phyloP scores from a whole-genome alignment of 768 basidiomycete genomes.

The Tremella yokohamensis region DNA sequence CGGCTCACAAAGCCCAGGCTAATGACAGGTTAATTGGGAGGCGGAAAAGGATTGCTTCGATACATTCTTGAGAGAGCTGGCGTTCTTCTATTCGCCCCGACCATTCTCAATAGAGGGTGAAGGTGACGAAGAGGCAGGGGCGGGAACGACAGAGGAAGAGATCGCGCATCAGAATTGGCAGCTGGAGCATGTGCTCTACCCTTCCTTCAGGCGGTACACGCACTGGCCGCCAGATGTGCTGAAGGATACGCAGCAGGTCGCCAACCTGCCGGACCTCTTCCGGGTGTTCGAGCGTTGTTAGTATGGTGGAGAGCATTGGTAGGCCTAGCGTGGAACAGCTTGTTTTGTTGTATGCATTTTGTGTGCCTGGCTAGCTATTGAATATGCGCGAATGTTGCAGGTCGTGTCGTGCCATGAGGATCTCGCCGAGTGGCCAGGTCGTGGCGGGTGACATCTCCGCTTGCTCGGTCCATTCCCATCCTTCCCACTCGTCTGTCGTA shows the following conservation, averaged over 20 bases:
- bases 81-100: slow-evolving; percentile 81
- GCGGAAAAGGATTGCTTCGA: slow-evolving; percentile 80
- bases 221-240: slow-evolving; percentile 64
- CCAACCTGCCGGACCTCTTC: slow-evolving; percentile 85
- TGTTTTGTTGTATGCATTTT: too few relatives aligned
- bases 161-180: slow-evolving; percentile 66
- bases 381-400: slow-evolving; percentile 94
- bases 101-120: slow-evolving; percentile 34
- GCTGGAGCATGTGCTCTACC: slow-evolving; percentile 85
- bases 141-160: slow-evolving; percentile 45
- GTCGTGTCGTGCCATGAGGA: slow-evolving; percentile 84
- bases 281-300: slow-evolving; percentile 91
- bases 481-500: slow-evolving; percentile 7
- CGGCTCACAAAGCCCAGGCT: not conserved
- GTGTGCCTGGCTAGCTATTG: slow-evolving; percentile 55
- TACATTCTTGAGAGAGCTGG: slow-evolving; percentile 79
- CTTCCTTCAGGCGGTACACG: slow-evolving; percentile 70
- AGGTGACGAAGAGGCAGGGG: slow-evolving; percentile 7
- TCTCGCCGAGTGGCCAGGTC: slow-evolving; percentile 95
- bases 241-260: slow-evolving; percentile 78
- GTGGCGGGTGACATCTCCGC: slow-evolving; percentile 67
- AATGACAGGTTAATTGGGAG: slow-evolving; percentile 76
- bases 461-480: slow-evolving; percentile 35
- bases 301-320: too few relatives aligned
- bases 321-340: too few relatives aligned